Conservation (phyloP, 441 rosid species). For the Erodium texanum region DNA sequence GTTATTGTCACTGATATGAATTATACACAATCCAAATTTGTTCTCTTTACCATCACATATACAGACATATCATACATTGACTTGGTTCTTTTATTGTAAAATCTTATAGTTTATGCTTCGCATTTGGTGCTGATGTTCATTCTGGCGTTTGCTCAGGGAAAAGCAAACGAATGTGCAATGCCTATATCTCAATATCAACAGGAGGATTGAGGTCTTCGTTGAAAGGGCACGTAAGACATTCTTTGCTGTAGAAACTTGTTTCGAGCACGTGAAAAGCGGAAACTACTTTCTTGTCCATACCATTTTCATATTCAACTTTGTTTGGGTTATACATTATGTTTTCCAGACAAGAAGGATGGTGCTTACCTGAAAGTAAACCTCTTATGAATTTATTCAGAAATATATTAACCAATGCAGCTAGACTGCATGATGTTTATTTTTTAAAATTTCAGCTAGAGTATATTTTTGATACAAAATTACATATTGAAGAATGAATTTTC, state of each 20-base stretch:
- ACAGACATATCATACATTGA: slow-evolving; percentile 9
- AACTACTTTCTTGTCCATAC: background rate
- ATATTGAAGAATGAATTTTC: background rate
- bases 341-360: background rate
- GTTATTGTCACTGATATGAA: background rate
- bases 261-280: background rate
- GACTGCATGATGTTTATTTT: background rate
- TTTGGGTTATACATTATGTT: background rate
- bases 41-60: background rate
- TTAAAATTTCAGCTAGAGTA: too few relatives aligned
- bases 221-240: slow-evolving; percentile 72
- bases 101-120: slow-evolving; percentile 59
- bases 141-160: slow-evolving; percentile 35
- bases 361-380: background rate
- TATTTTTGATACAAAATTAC: background rate
- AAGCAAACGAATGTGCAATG: slow-evolving; percentile 46
- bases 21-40: background rate
- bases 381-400: background rate
- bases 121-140: slow-evolving; percentile 86
- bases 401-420: background rate
- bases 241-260: background rate
- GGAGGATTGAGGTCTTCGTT: slow-evolving; percentile 72
- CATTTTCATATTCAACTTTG: background rate
- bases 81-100: slow-evolving; percentile 20
- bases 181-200: slow-evolving; percentile 77